Percentiles rank a stretch among this genome's conserved stretches.
Conservation (phyloP, 352 stramenopile species). For the Pythium rishiriense region DNA sequence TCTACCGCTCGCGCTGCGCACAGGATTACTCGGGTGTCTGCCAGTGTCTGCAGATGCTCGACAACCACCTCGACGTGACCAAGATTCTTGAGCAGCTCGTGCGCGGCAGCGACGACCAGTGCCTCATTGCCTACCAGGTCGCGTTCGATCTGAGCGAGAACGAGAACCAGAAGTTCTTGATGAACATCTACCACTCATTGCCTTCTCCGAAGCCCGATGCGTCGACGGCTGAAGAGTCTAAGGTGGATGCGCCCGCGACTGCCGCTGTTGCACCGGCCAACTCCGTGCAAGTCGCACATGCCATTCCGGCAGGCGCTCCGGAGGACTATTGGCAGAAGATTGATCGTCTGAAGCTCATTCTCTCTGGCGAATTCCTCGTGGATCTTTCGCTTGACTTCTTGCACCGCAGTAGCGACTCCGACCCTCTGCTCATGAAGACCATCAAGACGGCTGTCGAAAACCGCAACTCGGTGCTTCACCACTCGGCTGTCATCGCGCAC, state of each 20-base stretch:
- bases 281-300: constrained; percentile 27
- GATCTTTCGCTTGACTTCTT: constrained; percentile 95
- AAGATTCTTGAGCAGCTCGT: constrained; percentile 90
- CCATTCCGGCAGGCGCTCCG: constrained; percentile 44
- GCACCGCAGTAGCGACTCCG: constrained; percentile 88
- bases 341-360: constrained; percentile 85
- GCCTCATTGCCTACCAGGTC: constrained; percentile 95
- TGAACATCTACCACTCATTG: constrained; percentile 89
- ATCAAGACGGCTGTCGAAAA: constrained; percentile 94
- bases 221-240: constrained; percentile 39
- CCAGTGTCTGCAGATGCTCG: constrained; percentile 89
- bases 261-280: constrained; percentile 22
- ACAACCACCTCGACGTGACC: constrained; percentile 80
- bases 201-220: constrained; percentile 50
- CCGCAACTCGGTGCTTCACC: constrained; percentile 97
- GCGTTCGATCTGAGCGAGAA: constrained; percentile 98
- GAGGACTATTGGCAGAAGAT: constrained; percentile 83
- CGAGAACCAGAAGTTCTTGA: constrained; percentile 97
- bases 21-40: constrained; percentile 77
- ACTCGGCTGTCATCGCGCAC: constrained; percentile 96
- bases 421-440: constrained; percentile 93
- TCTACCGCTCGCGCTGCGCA: constrained; percentile 64
- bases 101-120: constrained; percentile 62
- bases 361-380: constrained; percentile 89
- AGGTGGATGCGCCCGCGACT: constrained; percentile 31